Conservation (phyloP, 129 eudicot genomes). For the carrot (Daucus carota) region DNA sequence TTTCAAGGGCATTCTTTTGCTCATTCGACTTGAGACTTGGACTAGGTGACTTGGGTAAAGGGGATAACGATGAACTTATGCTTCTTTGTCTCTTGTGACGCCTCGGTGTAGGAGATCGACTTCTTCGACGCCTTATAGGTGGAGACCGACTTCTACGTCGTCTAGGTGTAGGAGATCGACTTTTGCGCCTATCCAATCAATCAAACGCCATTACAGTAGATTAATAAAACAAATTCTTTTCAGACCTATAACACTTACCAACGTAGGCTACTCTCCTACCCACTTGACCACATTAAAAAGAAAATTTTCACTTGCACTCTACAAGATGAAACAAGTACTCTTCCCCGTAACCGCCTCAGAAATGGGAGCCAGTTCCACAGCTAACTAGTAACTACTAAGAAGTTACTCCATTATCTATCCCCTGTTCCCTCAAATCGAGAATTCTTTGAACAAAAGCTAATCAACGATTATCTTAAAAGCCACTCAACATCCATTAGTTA, state of each 20-base stretch:
- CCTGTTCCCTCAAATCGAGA: too few relatives aligned
- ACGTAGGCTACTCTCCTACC: neutral
- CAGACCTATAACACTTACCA: neutral
- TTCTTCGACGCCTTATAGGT: conserved; percentile 55
- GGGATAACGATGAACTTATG: conserved; percentile 50
- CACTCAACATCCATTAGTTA: too few relatives aligned
- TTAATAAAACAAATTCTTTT: neutral
- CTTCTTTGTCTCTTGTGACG: conserved; percentile 72
- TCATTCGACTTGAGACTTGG: conserved; percentile 46
- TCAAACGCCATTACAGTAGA: neutral
- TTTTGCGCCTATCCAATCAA: conserved; percentile 54
- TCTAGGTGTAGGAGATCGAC: conserved; percentile 62
- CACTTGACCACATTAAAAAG: neutral
- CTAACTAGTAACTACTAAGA: too few relatives aligned
- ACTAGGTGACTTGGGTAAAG: conserved; percentile 51
- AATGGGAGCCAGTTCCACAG: neutral
- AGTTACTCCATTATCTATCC: too few relatives aligned
- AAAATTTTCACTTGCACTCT: neutral
- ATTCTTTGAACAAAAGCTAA: too few relatives aligned
- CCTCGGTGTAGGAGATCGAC: conserved; percentile 75
- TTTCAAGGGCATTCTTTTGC: conserved; percentile 48
- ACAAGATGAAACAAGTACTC: neutral
- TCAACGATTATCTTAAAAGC: too few relatives aligned
- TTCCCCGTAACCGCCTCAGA: neutral
- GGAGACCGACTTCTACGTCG: conserved; percentile 77